A percentile compares a stretch with the other conserved stretches of the same genome.
Conservation (phyloP, 192 early-diverging fungal genomes). For the Phycomyces nitens region DNA sequence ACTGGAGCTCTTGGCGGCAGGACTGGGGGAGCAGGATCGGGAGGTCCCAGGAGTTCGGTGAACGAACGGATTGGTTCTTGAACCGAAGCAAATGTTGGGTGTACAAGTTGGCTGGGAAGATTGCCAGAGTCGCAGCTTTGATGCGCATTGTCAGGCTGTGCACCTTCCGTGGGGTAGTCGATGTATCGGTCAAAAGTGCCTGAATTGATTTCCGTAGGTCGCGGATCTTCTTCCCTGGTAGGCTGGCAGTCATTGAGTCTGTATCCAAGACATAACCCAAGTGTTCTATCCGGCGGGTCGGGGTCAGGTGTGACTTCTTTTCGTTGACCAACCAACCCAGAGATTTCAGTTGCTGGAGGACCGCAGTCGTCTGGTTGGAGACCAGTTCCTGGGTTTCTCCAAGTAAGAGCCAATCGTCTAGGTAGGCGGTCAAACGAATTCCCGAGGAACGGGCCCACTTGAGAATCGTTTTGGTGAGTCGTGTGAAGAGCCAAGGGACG, state of each 20-base stretch:
- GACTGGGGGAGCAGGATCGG: background rate
- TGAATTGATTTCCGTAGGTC: slow-evolving; percentile 24
- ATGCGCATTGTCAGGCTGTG: slow-evolving; percentile 20
- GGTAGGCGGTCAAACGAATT: slow-evolving; percentile 1
- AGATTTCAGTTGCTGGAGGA: background rate
- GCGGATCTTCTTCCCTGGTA: slow-evolving; percentile 22
- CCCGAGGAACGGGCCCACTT: background rate
- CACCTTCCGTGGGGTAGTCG: background rate
- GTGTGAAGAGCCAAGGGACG: slow-evolving; percentile 13
- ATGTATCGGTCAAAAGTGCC: slow-evolving; percentile 8
- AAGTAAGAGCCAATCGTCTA: slow-evolving; percentile 4
- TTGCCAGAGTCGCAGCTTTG: slow-evolving; percentile 23
- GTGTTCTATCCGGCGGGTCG: slow-evolving; percentile 29
- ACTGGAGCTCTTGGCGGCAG: background rate
- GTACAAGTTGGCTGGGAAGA: slow-evolving; percentile 27
- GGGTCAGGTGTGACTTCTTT: slow-evolving; percentile 23
- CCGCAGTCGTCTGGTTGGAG: background rate
- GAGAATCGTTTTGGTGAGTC: slow-evolving; percentile 6
- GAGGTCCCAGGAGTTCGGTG: background rate
- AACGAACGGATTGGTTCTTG: slow-evolving; percentile 24
- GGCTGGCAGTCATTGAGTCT: slow-evolving; percentile 17
- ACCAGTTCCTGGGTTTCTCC: background rate
- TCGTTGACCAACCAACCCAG: slow-evolving; percentile 23
- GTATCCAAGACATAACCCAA: slow-evolving; percentile 29
- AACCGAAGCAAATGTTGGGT: slow-evolving; percentile 17